phyloP scores from a whole-genome alignment of 2,329 filamentous ascomycete species.

The Alternaria arbusti region DNA sequence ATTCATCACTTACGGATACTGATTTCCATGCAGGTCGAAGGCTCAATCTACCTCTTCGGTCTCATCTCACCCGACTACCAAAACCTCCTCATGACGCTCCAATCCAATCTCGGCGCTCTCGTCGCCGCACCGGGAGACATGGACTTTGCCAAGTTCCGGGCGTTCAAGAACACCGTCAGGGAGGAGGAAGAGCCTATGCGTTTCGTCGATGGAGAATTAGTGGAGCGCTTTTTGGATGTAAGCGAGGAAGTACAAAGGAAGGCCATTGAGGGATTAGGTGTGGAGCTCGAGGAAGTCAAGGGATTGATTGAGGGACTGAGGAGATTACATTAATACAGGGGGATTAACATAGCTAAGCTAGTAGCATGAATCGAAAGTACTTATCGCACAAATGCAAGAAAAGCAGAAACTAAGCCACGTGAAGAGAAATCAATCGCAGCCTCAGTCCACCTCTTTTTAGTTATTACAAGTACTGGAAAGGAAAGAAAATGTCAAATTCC shows the following conservation, averaged over 20 bases:
- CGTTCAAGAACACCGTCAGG: slow-evolving; percentile 75
- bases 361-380: not conserved
- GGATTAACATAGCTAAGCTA: not conserved
- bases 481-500: not conserved
- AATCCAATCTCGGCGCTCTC: slow-evolving; percentile 70
- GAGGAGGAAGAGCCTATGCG: slow-evolving; percentile 78
- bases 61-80: slow-evolving; percentile 75
- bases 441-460: not conserved
- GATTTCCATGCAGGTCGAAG: slow-evolving; percentile 70
- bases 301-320: slow-evolving; percentile 65
- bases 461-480: not conserved
- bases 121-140: slow-evolving; percentile 75
- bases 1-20: slow-evolving; percentile 1
- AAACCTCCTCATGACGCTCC: slow-evolving; percentile 82
- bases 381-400: not conserved
- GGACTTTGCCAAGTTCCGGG: slow-evolving; percentile 79
- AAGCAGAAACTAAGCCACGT: not conserved
- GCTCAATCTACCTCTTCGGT: slow-evolving; percentile 88
- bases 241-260: slow-evolving; percentile 63
- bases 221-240: slow-evolving; percentile 83
- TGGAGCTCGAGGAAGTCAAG: slow-evolving; percentile 64
- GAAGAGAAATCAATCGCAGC: fast-evolving
- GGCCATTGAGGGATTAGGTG: slow-evolving; percentile 59
- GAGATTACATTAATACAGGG: slow-evolving; percentile 49
- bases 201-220: slow-evolving; percentile 90